These are phyloP conservation scores for Oryza rufipogon DNA, from an alignment of 176 grass and related monocot genomes.

Conservation along the genomic window DNA sequence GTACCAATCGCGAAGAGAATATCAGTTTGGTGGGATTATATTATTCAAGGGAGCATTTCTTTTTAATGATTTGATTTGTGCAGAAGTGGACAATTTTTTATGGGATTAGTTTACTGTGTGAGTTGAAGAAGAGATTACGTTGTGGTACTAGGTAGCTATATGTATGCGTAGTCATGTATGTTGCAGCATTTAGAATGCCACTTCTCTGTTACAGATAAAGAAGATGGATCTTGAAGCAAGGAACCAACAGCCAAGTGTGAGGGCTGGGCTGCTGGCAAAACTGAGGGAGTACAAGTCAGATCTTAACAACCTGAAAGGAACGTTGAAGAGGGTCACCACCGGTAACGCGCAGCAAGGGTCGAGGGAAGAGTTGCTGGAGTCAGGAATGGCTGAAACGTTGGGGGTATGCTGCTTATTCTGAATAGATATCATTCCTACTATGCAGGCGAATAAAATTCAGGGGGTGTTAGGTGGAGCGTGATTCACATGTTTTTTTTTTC, in stretches of 20 bases:
- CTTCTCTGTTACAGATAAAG: constrained; percentile 63
- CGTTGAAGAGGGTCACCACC: constrained; percentile 68
- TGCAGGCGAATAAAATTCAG: not conserved
- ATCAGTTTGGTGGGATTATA: not conserved
- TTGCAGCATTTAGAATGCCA: constrained; percentile 1
- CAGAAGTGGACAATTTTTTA: not conserved
- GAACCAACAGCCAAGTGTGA: constrained; percentile 83
- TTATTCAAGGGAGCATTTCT: not conserved
- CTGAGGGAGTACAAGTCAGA: constrained; percentile 95
- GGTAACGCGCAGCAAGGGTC: constrained; percentile 53
- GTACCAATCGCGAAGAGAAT: not conserved
- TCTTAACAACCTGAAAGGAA: constrained; percentile 85
- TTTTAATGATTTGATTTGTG: not conserved
- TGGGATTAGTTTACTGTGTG: not conserved
- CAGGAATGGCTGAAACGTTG: constrained; percentile 79
- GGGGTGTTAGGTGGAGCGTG: not conserved
- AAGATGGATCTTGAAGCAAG: constrained; percentile 99
- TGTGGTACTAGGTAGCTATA: not conserved
- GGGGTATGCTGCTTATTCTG: constrained; percentile 51
- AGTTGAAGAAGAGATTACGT: not conserved
- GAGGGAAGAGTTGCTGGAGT: constrained; percentile 87
- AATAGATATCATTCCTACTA: constrained; percentile 1
- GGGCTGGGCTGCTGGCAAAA: constrained; percentile 79
- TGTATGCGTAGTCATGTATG: not conserved
- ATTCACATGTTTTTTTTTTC: not conserved